Evolutionary conservation across 805 yeast genomes (phyloP).

Genomic region (Candida piceae): DNA sequence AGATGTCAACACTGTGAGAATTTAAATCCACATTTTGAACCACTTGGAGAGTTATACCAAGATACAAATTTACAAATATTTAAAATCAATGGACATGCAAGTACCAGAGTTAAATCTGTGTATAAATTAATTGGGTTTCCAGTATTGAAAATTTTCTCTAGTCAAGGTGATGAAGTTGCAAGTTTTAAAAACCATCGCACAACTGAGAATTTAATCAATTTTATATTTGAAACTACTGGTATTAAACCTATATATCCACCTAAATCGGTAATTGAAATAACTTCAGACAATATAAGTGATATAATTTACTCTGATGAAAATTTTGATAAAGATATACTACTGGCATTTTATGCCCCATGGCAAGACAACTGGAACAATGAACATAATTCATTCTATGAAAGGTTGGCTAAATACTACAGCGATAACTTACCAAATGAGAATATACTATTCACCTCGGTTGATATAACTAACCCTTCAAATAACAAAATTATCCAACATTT

Average conservation of each 20-base stretch:
- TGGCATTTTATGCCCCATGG: conserved; percentile 36
- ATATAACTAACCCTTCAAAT: too few species aligned
- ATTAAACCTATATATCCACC: conserved; percentile 30
- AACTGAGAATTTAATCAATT: conserved; percentile 29
- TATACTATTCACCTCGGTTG: too few species aligned
- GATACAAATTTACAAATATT: conserved; percentile 32
- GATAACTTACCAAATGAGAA: conserved; percentile 16
- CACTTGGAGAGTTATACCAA: conserved; percentile 39
- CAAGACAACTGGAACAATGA: conserved; percentile 28
- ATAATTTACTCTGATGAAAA: conserved; percentile 11
- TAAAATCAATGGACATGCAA: conserved; percentile 31
- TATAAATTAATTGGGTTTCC: conserved; percentile 46
- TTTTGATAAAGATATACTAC: conserved; percentile 18
- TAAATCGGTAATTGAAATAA: conserved; percentile 9
- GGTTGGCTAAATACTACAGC: conserved; percentile 24
- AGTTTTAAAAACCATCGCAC: conserved; percentile 32
- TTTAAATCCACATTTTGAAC: conserved; percentile 41
- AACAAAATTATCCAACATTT: conserved; percentile 23
- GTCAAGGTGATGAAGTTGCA: conserved; percentile 35
- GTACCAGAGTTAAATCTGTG: conserved; percentile 31
- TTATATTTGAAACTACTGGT: conserved; percentile 30
- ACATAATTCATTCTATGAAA: conserved; percentile 28
- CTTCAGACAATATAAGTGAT: conserved; percentile 12
- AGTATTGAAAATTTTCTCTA: conserved; percentile 39
- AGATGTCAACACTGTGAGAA: conserved; percentile 43